phyloP scores from a whole-genome alignment of 1,139 yeast species.

The Pichia sp. region DNA sequence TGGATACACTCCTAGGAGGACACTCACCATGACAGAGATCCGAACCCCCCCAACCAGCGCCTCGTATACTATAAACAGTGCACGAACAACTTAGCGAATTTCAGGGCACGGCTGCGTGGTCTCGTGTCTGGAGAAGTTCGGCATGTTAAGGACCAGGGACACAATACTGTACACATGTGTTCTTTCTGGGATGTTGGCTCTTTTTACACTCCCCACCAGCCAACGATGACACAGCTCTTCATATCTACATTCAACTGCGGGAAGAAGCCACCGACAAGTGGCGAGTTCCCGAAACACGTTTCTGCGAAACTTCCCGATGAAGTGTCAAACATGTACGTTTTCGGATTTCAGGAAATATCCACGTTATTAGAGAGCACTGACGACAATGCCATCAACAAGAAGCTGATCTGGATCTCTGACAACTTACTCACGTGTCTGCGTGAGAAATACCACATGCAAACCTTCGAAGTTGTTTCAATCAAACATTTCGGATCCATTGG shows the following conservation, averaged over 20 bases:
- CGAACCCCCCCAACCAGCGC: too few relatives aligned
- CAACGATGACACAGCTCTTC: constrained; percentile 21
- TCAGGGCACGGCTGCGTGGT: too few relatives aligned
- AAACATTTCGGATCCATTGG: constrained; percentile 67
- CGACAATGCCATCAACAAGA: constrained; percentile 37
- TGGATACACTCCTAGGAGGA: too few relatives aligned
- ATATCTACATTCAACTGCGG: constrained; percentile 43
- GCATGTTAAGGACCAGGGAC: too few relatives aligned
- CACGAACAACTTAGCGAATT: too few relatives aligned
- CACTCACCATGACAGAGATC: too few relatives aligned
- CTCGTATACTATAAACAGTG: too few relatives aligned
- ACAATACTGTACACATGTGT: too few relatives aligned
- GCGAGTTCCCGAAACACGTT: constrained; percentile 23
- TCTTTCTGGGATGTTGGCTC: too few relatives aligned
- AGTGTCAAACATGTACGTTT: constrained; percentile 51
- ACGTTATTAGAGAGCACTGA: constrained; percentile 64
- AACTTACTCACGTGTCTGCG: constrained; percentile 42
- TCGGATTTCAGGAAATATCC: constrained; percentile 78
- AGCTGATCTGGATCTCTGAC: constrained; percentile 42
- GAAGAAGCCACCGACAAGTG: constrained; percentile 32
- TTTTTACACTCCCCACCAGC: too few relatives aligned
- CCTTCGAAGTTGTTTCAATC: constrained; percentile 46
- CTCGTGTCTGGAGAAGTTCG: too few relatives aligned
- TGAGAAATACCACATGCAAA: constrained; percentile 34
- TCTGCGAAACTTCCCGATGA: constrained; percentile 17